Conservation (phyloP, 2,329 filamentous ascomycete species). For the Curvularia sp. region DNA sequence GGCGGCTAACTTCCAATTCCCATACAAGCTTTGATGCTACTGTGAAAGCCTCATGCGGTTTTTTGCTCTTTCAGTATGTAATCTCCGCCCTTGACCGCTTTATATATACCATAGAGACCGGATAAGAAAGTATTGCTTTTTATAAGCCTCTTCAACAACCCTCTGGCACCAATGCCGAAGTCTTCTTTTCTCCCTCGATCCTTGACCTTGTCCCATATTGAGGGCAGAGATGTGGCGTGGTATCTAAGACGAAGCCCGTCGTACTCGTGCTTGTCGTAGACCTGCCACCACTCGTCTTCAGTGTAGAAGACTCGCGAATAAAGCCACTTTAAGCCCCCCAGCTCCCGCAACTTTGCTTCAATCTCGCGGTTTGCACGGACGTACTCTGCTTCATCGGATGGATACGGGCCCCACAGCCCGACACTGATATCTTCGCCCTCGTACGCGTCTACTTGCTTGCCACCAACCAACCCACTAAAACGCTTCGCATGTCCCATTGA, state of each 20-base stretch:
- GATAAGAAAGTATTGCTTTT: conserved; percentile 44
- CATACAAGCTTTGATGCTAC: not conserved
- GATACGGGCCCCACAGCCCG: conserved; percentile 79
- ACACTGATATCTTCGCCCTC: conserved; percentile 49
- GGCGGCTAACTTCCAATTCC: too few species aligned
- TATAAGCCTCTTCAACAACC: conserved; percentile 31
- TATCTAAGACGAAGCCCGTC: conserved; percentile 69
- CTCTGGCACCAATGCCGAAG: conserved; percentile 30
- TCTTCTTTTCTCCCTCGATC: conserved; percentile 45
- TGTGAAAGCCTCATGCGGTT: not conserved
- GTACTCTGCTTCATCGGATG: conserved; percentile 64
- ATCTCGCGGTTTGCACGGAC: conserved; percentile 73
- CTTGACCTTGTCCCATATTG: conserved; percentile 71
- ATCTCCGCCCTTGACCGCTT: conserved; percentile 43
- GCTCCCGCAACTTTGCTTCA: conserved; percentile 71
- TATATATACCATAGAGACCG: conserved; percentile 51
- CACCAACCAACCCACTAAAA: conserved; percentile 15
- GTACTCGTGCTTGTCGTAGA: conserved; percentile 69
- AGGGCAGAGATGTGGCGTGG: conserved; percentile 67
- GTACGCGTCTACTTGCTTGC: conserved; percentile 18
- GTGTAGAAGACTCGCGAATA: conserved; percentile 87
- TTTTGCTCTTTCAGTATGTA: conserved; percentile 42
- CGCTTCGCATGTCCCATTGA: conserved; percentile 42
- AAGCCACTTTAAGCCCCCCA: conserved; percentile 84
- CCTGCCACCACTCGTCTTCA: conserved; percentile 72